Evolutionary conservation across 2,329 filamentous ascomycete species (phyloP).

Genomic region (Ophiostoma sp.): DNA sequence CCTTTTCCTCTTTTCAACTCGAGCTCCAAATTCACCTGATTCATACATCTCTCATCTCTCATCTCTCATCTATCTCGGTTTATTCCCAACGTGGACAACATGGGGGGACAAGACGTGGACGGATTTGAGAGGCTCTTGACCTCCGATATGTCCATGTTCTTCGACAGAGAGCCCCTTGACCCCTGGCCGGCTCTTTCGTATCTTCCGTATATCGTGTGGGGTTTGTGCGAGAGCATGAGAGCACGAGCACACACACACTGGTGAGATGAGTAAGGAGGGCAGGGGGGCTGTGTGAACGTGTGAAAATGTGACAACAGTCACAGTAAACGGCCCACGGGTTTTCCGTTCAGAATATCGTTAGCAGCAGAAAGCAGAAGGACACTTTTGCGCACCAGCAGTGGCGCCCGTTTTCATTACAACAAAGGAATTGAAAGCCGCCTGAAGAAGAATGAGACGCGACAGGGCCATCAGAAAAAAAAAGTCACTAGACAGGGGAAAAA

Average conservation of each 20-base stretch:
- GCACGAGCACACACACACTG: not conserved
- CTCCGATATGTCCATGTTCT: not conserved
- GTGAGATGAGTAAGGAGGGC: conserved; percentile 4
- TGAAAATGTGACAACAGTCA: not conserved
- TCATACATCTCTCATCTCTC: not conserved
- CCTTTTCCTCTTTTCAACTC: not conserved
- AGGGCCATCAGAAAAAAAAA: not conserved
- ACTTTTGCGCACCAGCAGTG: not conserved
- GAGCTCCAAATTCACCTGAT: not conserved
- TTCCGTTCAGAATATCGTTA: not conserved
- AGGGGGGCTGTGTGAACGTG: not conserved
- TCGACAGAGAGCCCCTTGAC: not conserved
- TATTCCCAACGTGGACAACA: not conserved
- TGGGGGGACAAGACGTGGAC: no score
- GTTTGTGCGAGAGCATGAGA: not conserved
- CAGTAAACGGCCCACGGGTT: not conserved
- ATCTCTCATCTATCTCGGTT: not conserved
- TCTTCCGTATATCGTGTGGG: conserved; percentile 3
- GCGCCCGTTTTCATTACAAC: not conserved
- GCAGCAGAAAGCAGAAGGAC: not conserved
- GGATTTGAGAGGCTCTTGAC: not conserved
- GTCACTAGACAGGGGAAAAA: not conserved
- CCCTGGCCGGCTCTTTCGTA: not conserved
- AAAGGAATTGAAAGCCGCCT: not conserved
- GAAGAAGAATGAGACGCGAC: not conserved